Base-by-base conservation (phyloP, 1,284 basidiomycete species). In the Trametes pubescens region DNA sequence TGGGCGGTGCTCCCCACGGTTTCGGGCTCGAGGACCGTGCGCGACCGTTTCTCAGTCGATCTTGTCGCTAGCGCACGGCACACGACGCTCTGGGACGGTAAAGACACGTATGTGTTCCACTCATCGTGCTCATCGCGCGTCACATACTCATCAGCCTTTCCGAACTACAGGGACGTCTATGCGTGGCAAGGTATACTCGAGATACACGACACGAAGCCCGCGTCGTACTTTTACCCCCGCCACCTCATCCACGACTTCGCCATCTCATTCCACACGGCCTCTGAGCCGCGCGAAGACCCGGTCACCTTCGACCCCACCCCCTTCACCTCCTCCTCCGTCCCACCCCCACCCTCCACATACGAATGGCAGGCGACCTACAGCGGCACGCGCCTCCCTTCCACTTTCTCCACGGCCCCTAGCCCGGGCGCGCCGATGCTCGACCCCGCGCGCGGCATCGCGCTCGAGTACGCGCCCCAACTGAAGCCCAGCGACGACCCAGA, bases 181-280 rank as follows among this genome's bases (percentile, higher is more conserved):
- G 65, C 66, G 4, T 69, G 68, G 65, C 53, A 61, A 5, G 68
- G 66, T 26, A 59, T 63, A 14, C 59, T 71, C n/a, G 54, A 61
- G 43, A 26, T 71, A 7, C 61, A 38, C 34, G 68, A 71, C 61
- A 11, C 48, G 3, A 65, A 69, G 61, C 59, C 66, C 22, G 49
- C 61, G 11, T 57, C 60, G 4, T 63, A 51, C 51, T 61, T 60
- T 44, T 57, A 56, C 24, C 66, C 66, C 5, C 63, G 62, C 7
- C 60, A 62, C 54, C 57, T 55, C 59, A 60, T 69, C 53, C 58
- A 64, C 8, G 52, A 60, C 46, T 4, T 68, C 40, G 51, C 51
- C 14, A 68, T 71, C 65, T 57, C 61, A 32, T 69, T 67, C 62
- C 53, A 47, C 54, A 63, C 64, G 22, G 56, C 59, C 57, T 46